Evolutionary conservation across 768 basidiomycete genomes (phyloP).

Genomic region (Agaricus subrufescens): DNA sequence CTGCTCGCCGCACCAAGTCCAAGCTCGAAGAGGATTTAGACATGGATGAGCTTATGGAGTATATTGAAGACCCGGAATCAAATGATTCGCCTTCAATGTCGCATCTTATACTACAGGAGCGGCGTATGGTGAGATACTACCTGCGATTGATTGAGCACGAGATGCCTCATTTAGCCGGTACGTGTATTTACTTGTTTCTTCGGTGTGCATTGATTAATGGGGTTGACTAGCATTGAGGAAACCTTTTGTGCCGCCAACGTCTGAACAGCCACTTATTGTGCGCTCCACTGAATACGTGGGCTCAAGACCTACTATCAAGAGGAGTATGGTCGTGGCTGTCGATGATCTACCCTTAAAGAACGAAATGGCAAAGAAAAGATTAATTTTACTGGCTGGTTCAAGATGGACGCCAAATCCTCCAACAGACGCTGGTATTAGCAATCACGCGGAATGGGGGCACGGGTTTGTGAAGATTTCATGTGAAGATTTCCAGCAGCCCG

Average conservation of each 20-base stretch:
- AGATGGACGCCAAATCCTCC: conserved; percentile 81
- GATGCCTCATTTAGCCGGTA: conserved; percentile 83
- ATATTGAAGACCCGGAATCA: conserved; percentile 40
- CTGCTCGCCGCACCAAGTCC: conserved; percentile 31
- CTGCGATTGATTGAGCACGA: conserved; percentile 86
- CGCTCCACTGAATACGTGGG: conserved; percentile 76
- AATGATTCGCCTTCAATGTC: conserved; percentile 69
- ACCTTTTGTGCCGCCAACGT: conserved; percentile 66
- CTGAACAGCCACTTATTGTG: conserved; percentile 56
- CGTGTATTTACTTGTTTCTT: conserved; percentile 10
- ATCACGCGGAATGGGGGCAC: conserved; percentile 46
- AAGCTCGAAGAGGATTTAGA: conserved; percentile 35
- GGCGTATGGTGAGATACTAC: conserved; percentile 71
- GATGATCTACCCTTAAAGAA: conserved; percentile 62
- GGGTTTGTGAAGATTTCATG: conserved; percentile 91
- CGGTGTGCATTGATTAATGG: conserved; percentile 2
- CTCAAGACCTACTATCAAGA: conserved; percentile 76
- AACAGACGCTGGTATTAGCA: conserved; percentile 57
- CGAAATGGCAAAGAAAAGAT: conserved; percentile 69
- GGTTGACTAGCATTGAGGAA: conserved; percentile 65
- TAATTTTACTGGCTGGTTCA: conserved; percentile 85
- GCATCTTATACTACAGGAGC: conserved; percentile 69
- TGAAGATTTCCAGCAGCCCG: conserved; percentile 76
- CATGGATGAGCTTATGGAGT: conserved; percentile 36
- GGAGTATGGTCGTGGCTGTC: conserved; percentile 71